A percentile compares a stretch with the other conserved stretches of the same genome.
phyloP scores from a whole-genome alignment of 1,284 basidiomycete genomes.

The Ceratobasidium sp. region DNA sequence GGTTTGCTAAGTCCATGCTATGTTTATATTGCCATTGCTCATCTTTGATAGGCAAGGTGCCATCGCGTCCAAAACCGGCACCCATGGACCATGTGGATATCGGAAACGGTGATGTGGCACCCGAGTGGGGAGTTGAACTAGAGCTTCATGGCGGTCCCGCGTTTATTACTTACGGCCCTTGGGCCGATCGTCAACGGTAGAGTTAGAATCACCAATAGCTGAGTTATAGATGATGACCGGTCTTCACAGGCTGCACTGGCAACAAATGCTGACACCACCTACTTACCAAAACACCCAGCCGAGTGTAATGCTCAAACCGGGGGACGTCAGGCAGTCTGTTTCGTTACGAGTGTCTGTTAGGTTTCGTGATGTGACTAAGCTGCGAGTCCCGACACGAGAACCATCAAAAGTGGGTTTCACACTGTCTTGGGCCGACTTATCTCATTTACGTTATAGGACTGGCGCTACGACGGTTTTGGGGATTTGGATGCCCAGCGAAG shows the following conservation, averaged over 20 bases:
- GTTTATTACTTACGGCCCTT: conserved; percentile 84
- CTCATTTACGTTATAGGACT: conserved; percentile 60
- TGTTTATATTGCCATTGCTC: conserved; percentile 49
- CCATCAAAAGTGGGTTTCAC: conserved; percentile 67
- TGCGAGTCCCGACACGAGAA: conserved; percentile 88
- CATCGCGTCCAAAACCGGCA: conserved; percentile 49
- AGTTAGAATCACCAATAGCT: neutral
- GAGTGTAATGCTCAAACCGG: conserved; percentile 67
- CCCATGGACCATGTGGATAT: conserved; percentile 65
- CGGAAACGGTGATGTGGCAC: conserved; percentile 85
- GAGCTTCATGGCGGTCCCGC: conserved; percentile 68
- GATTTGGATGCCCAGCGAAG: conserved; percentile 54
- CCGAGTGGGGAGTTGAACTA: conserved; percentile 92
- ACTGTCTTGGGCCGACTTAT: neutral
- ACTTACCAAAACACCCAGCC: conserved; percentile 70
- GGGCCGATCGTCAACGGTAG: conserved; percentile 90
- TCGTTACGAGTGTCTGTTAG: conserved; percentile 80
- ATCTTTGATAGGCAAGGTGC: conserved; percentile 49
- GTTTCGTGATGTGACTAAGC: conserved; percentile 73
- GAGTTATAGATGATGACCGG: neutral
- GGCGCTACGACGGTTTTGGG: conserved; percentile 77
- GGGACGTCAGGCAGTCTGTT: conserved; percentile 83
- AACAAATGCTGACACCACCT: conserved; percentile 81
- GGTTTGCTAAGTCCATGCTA: conserved; percentile 46
- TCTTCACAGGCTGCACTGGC: conserved; percentile 67